Base-by-base conservation (phyloP, 169 alveolate genomes). In the Plasmodium sp. region DNA sequence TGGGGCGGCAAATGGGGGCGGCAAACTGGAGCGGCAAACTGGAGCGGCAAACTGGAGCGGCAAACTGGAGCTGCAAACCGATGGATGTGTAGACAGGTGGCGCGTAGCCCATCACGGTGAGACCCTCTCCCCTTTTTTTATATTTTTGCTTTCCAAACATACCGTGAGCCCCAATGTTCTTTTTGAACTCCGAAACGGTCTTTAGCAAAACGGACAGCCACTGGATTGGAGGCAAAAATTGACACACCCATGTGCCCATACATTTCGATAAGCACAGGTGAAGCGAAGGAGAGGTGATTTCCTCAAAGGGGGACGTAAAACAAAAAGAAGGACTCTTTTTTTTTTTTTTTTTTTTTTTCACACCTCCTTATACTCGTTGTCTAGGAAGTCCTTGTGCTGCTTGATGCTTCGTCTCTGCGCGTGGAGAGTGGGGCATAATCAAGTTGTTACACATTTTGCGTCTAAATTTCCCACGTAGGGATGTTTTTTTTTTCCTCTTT, bases 361-460 rank as follows among this genome's bases (percentile, higher is more conserved):
- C 56, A 86, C 93, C 85, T 86, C 93, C 43, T 86, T 86, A 56
- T 86, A 86, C 45, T 86, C 93, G 51, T 86, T 77, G 31, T 86
- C 93, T 77, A 86, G 71, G 71, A 86, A 86, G 14, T 86, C 93
- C 43, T 86, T 86, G 48, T 86, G 93, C 67, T 86, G 93, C 36
- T 86, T 86, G 77, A 86, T 75, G 27, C 84, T 86, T 48, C 93
- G 80, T 54, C 93, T 86, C 93, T 86, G 88, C 16, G 39, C 77
- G 27, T 18, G 77, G 77, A 31, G 34, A 31, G 77, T 6, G n/a
- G 39, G 39, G 7, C 14, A 67, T 67, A 9, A 22, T 6, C n/a
- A 67, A 67, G 1, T 67, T 67, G 9, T 10, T 67, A 31, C 4
- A 67, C 39, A 67, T 67, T 22, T 22, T 22, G 27, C 27, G 0